These are phyloP conservation scores for Diaporthe citrichinensis DNA, from an alignment of 2,329 filamentous ascomycete species.

Conservation along the genomic window DNA sequence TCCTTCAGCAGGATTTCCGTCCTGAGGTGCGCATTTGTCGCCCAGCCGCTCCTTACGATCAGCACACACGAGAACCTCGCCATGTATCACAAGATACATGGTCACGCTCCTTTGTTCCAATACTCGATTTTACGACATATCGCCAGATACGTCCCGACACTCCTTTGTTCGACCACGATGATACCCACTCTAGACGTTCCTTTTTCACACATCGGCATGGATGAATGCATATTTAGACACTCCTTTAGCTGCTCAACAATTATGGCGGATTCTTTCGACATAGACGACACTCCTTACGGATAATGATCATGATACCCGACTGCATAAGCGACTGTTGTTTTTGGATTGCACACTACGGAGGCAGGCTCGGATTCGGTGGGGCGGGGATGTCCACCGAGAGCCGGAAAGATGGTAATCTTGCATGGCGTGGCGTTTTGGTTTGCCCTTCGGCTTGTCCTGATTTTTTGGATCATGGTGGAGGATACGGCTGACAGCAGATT, in stretches of 20 bases:
- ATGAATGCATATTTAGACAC: constrained; percentile 52
- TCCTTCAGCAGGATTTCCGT: neutral
- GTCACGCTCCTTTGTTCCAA: constrained; percentile 49
- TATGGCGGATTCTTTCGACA: constrained; percentile 54
- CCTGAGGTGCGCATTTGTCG: neutral
- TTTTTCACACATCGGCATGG: constrained; percentile 51
- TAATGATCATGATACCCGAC: constrained; percentile 61
- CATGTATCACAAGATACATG: constrained; percentile 51
- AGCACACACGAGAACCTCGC: constrained; percentile 46
- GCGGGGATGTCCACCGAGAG: constrained; percentile 3
- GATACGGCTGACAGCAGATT: constrained; percentile 17
- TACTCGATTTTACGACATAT: constrained; percentile 45
- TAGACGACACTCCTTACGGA: constrained; percentile 63
- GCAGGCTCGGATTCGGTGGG: constrained; percentile 30
- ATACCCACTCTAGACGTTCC: constrained; percentile 64
- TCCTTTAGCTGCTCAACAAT: constrained; percentile 50
- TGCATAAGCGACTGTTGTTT: constrained; percentile 66
- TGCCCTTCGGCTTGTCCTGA: constrained; percentile 6
- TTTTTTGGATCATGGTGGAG: neutral
- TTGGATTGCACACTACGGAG: constrained; percentile 31
- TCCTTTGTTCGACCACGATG: constrained; percentile 51
- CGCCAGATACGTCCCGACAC: constrained; percentile 46
- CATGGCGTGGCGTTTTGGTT: constrained; percentile 42
- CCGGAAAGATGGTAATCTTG: constrained; percentile 30
- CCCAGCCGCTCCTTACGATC: constrained; percentile 48